These are phyloP conservation scores for Aspergillus nomiae DNA, from an alignment of 2,329 filamentous ascomycete species.

Conservation along the genomic window DNA sequence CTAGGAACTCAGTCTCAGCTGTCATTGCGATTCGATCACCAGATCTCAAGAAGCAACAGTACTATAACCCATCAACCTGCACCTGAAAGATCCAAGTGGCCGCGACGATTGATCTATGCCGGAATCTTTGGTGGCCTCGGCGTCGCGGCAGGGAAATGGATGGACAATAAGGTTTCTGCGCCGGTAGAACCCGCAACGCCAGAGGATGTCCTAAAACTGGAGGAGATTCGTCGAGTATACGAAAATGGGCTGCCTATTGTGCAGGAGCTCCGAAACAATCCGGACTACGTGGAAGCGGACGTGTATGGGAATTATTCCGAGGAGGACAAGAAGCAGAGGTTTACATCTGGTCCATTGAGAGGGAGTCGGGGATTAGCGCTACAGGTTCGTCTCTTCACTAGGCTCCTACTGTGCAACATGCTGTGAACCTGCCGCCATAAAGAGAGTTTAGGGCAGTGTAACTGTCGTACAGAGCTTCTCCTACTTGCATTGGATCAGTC, in stretches of 20 bases:
- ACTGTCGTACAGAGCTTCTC: neutral
- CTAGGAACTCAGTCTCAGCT: constrained; percentile 3
- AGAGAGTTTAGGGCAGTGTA: neutral
- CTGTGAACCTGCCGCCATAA: neutral
- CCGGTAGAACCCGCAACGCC: constrained; percentile 36
- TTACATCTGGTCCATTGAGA: constrained; percentile 43
- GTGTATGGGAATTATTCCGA: constrained; percentile 41
- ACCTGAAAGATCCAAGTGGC: constrained; percentile 32
- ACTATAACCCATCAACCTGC: constrained; percentile 21
- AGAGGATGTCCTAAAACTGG: constrained; percentile 33
- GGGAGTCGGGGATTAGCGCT: constrained; percentile 44
- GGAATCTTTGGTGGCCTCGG: constrained; percentile 38
- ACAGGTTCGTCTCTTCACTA: constrained; percentile 35
- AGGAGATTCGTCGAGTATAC: constrained; percentile 32
- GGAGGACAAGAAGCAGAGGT: constrained; percentile 34
- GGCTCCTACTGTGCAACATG: neutral
- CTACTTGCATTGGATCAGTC: constrained; percentile 4
- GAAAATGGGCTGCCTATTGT: constrained; percentile 41
- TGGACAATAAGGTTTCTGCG: constrained; percentile 25
- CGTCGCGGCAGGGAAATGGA: constrained; percentile 25
- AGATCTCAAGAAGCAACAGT: constrained; percentile 21
- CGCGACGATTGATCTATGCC: constrained; percentile 37
- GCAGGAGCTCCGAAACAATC: constrained; percentile 38
- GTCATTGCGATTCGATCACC: constrained; percentile 11
- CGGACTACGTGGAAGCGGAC: constrained; percentile 42